These are phyloP conservation scores for Silene uniflora DNA, from an alignment of 148 eudicot species.

Conservation along the genomic window DNA sequence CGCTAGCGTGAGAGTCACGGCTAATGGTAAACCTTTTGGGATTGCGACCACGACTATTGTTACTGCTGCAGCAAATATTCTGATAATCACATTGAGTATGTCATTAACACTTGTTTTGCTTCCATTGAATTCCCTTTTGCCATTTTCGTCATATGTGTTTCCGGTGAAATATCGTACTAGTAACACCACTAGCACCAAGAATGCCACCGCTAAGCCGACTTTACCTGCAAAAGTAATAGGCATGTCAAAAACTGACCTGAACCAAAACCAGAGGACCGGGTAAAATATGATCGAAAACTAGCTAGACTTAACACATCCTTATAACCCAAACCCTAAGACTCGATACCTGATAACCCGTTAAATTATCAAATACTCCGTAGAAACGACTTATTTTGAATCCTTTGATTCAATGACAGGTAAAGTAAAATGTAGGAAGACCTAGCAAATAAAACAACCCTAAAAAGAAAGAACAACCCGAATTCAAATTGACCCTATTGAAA, in stretches of 20 bases:
- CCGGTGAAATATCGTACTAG: slow-evolving; percentile 36
- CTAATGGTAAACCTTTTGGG: slow-evolving; percentile 33
- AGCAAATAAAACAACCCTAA: no score
- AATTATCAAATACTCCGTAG: no score
- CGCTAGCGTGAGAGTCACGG: slow-evolving; percentile 34
- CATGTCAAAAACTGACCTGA: neutral
- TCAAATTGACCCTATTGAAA: no score
- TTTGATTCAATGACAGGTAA: no score
- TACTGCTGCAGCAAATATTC: slow-evolving; percentile 32
- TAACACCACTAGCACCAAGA: slow-evolving; percentile 29
- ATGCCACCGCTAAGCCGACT: slow-evolving; percentile 28
- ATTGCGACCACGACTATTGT: slow-evolving; percentile 37
- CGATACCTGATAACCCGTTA: no score
- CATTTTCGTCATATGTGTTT: slow-evolving; percentile 26
- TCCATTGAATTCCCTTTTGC: slow-evolving; percentile 23
- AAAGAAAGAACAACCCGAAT: no score
- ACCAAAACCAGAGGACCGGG: no score
- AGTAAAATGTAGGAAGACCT: no score
- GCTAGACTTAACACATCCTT: no score
- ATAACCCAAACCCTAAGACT: no score
- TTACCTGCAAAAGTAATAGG: slow-evolving; percentile 15
- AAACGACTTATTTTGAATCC: no score
- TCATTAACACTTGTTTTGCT: slow-evolving; percentile 24
- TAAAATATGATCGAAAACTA: no score
- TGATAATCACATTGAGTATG: slow-evolving; percentile 22